A percentile compares a stretch with the other conserved stretches of the same genome.
phyloP scores from a whole-genome alignment of 2,329 filamentous ascomycete species.

The Coniochaeta sp. region DNA sequence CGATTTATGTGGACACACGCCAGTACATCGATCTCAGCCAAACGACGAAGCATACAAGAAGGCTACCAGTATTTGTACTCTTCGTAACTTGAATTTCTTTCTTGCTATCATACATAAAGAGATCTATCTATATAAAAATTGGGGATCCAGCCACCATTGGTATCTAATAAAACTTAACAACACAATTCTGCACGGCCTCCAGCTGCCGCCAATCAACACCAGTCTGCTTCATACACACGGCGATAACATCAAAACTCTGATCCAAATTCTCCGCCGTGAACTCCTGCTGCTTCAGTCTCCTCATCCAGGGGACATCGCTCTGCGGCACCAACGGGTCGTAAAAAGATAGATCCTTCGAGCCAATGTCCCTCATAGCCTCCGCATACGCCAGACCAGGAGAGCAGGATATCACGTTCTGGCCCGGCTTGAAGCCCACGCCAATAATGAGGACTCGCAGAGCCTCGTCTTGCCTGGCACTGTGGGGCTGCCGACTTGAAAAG shows the following conservation, averaged over 20 bases:
- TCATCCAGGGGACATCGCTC: constrained; percentile 1
- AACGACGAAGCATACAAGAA: too few species aligned
- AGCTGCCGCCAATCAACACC: constrained; percentile 1
- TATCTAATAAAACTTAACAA: constrained; percentile 1
- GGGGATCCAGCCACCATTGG: background rate
- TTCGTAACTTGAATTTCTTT: too few species aligned
- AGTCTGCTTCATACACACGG: background rate
- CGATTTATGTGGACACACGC: too few species aligned
- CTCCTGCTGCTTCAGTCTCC: background rate
- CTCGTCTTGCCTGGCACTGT: background rate
- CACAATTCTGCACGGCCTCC: background rate
- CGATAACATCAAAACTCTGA: background rate
- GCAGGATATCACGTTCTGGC: constrained; percentile 37
- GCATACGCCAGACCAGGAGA: constrained; percentile 24
- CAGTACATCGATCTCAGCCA: too few species aligned
- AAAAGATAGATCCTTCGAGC: background rate
- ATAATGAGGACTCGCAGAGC: constrained; percentile 31
- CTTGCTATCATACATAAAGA: background rate
- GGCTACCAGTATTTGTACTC: too few species aligned
- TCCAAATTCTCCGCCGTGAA: background rate
- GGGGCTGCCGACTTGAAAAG: background rate
- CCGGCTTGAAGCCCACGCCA: constrained; percentile 42
- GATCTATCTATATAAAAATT: background rate
- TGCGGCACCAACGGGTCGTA: constrained; percentile 1
- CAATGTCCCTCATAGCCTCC: background rate